A percentile compares a stretch with the other conserved stretches of the same genome.
These are phyloP conservation scores for Rhododendron molle DNA, from an alignment of 148 eudicot genomes.

Conservation along the genomic window DNA sequence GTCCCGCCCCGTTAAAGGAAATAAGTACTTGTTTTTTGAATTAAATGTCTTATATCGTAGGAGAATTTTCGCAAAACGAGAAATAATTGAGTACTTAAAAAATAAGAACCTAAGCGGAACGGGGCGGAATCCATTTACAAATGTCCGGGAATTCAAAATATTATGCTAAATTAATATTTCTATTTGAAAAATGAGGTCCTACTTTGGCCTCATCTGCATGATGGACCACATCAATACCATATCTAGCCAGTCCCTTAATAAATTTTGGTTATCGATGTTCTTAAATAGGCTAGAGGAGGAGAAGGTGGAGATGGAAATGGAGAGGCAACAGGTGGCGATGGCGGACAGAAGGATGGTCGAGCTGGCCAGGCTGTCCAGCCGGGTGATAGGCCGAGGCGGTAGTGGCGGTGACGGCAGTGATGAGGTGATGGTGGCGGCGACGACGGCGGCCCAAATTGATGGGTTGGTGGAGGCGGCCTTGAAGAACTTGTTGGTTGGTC, in stretches of 20 bases:
- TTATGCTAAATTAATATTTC: no score
- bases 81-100: no score
- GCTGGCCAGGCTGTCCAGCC: constrained; percentile 23
- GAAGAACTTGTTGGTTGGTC: constrained; percentile 22
- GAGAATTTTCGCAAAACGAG: no score
- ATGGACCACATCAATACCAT: no score
- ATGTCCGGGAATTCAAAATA: no score
- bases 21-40: no score
- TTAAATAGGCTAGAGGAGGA: constrained; percentile 35
- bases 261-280: background rate
- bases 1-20: no score
- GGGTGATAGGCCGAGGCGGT: background rate
- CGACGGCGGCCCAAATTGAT: constrained; percentile 5
- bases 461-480: constrained; percentile 33
- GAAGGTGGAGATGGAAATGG: constrained; percentile 66
- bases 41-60: no score
- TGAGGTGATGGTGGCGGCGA: background rate
- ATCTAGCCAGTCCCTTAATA: background rate
- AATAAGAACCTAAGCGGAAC: no score
- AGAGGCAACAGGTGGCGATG: constrained; percentile 58
- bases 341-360: constrained; percentile 47
- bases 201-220: no score
- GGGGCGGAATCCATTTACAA: no score
- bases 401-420: background rate
- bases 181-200: no score